Base-by-base conservation (phyloP, 192 early-diverging fungal genomes). In the Backusella parvicylindrica region DNA sequence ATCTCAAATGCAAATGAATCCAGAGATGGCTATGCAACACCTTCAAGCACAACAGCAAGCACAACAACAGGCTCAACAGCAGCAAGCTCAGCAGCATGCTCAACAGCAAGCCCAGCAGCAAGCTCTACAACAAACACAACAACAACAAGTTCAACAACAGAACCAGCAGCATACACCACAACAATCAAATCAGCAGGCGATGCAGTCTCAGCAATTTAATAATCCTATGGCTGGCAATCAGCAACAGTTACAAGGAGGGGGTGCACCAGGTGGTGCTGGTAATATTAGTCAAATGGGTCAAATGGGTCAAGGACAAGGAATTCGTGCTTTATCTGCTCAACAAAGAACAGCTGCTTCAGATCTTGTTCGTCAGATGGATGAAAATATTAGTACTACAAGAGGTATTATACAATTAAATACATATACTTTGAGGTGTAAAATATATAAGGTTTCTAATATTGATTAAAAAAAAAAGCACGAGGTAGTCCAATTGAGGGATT, bases 301-400 rank as follows among this genome's bases (percentile, higher is more conserved):
- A 9, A 28, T 23, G n/a, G 35, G 23, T 11, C 41, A 43, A 38
- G 23, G 47, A 31, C 56, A 56, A 18, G 47, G 36, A 60, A 49
- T 68, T 28, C 21, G 66, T 26, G 66, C 68, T 1, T 47, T 65
- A 21, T 67, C 64, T 32, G 38, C 11, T 50, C 74, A 76, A 13
- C 77, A 83, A 9, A 71, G 81, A 12, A 47, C 47, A 33, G 53
- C 38, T 30, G 84, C 84, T 2, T 76, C 82, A 16, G 76, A 70
- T 23, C 74, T 77, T 15, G 81, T 86, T 2, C 82, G 80, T 56
- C 49, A 72, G 26, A 80, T 86, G 77, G 78, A 82, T 13, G 83
- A 81, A 38, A 75, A 53, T 15, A 86, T 84, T 74, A 73, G 81
- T n/a, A 64, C 71, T 13, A 86, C 41, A 33, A 47, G 83, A 80